Evolutionary conservation across 176 grass and related monocot species (phyloP), one percentile per base, ranked within the genome.

Genomic region (Musa acuminata): DNA sequence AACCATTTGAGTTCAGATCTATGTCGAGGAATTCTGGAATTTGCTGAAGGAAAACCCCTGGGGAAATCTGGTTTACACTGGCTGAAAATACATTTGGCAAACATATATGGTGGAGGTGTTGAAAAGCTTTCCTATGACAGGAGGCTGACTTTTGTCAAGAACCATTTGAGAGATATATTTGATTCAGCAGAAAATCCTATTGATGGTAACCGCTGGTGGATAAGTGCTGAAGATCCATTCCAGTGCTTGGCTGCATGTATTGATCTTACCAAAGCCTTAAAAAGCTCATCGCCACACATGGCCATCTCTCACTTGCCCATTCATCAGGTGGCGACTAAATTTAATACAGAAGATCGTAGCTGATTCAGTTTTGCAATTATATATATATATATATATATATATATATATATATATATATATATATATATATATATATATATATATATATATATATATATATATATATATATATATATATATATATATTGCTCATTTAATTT

Each of bases 31-130:
- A 72, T 97, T 82, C 83, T 97, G 64, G 87, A 97, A 79, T 93
- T 93, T 90, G 78, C 87, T 69, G 87, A 93, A 84, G 93, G 93
- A 58, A 83, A 84, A 52, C 87, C 81, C 73, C 81, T 97, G 48
- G 93, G 93, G 68, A 90, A 88, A 68, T 93, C 90, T 13, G 94
- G 94, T 55, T 79, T 93, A 77, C 77, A 72, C 43, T 97, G 94
- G 94, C 87, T 97, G 64, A 97, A 89, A 78, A 93, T 97, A 83
- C 94, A 97, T 75, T 85, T 97, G 81, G 94, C 90, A 67, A 97
- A 97, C 75, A 83, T 93, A 88, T 97, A 88, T 88, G 90, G 94
- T 72, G 85, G 87, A 60, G 90, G 90, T 70, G 64, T 93, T 74
- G 83, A 90, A 79, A 97, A 97, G 77, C 82, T 97, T 75, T 89